Base-by-base conservation (phyloP, 1,139 yeast genomes). In the Debaryomycetaceae sp. region DNA sequence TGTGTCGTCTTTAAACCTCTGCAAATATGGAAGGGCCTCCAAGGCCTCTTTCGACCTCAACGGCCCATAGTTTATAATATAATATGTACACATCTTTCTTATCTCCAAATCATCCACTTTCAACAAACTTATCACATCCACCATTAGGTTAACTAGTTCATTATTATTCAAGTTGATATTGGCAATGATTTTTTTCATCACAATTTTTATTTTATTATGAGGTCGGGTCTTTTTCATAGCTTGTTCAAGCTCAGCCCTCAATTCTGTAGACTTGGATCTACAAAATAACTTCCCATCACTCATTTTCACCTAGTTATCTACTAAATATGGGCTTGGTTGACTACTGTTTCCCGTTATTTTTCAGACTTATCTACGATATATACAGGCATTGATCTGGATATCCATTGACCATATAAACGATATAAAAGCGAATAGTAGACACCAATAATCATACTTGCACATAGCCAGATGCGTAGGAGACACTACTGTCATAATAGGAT, bases 391-490 rank as follows among this genome's bases (percentile, higher is more conserved):
- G 26, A 22, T 22, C 17, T 30, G 8, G 15, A 30, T 8, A 9
- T n/a, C 7, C 32, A 14, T 3, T 16, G 15, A n/a, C 17, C 32
- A 30, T 14, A 30, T 13, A 13, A n/a, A 15, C 32, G 7, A 13
- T 14, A 15, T 16, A 30, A 8, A 8, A 8, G 7, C n/a, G 17
- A 14, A 3, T 14, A 9, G n/a, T 30, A 24, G 32, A 8, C n/a
- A 30, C n/a, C 32, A 4, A 30, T 14, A 14, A 8, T 36, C 15
- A 45, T 19, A 50, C 33, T 35, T 36, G 39, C 7, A 61, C 87
- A 55, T 78, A 87, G 0, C 95, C 98, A 36, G 95, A 79, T 1
- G 94, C 96, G 58, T 92, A 92, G 43, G 95, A 84, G 34, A 92
- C 96, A 64, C 96, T 83, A 51, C 91, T 80, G 39, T 89, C 97